Evolutionary conservation across 768 basidiomycete species (phyloP).

Genomic region (Amanita rubescens): DNA sequence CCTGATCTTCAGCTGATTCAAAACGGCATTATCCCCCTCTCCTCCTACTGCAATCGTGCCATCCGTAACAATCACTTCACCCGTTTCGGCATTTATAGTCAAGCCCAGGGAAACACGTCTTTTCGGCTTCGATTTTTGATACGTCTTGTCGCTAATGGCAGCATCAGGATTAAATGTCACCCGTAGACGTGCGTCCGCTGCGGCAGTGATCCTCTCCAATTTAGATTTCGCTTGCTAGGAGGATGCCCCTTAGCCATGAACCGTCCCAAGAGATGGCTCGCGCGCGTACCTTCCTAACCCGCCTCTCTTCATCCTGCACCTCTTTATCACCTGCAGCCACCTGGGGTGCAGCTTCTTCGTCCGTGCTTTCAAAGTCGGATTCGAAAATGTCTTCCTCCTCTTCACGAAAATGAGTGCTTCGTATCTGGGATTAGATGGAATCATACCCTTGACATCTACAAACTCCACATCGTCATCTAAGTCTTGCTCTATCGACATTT

Average conservation of each 20-base stretch:
- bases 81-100: conserved; percentile 53
- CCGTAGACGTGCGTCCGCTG: conserved; percentile 58
- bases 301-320: conserved; percentile 55
- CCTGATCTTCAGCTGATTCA: conserved; percentile 26
- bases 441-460: conserved; percentile 50
- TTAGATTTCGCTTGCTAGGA: conserved; percentile 49
- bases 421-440: background rate
- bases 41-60: conserved; percentile 14
- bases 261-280: background rate
- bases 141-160: conserved; percentile 18
- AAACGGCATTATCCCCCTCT: background rate
- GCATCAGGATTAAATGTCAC: conserved; percentile 60
- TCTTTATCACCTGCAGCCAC: conserved; percentile 48
- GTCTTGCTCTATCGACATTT: conserved; percentile 58
- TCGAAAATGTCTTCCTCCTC: conserved; percentile 80
- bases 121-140: conserved; percentile 24
- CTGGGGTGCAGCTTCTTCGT: conserved; percentile 56
- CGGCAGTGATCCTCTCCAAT: conserved; percentile 55
- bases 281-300: conserved; percentile 36
- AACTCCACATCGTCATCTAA: conserved; percentile 74
- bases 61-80: conserved; percentile 40
- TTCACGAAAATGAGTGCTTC: conserved; percentile 18
- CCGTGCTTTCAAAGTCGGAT: conserved; percentile 82
- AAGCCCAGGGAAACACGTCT: conserved; percentile 49
- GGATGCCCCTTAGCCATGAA: background rate